A percentile compares a stretch with the other conserved stretches of the same genome.
These are phyloP conservation scores for Zoysia japonica DNA, from an alignment of 176 grass and related monocot species.

Conservation along the genomic window DNA sequence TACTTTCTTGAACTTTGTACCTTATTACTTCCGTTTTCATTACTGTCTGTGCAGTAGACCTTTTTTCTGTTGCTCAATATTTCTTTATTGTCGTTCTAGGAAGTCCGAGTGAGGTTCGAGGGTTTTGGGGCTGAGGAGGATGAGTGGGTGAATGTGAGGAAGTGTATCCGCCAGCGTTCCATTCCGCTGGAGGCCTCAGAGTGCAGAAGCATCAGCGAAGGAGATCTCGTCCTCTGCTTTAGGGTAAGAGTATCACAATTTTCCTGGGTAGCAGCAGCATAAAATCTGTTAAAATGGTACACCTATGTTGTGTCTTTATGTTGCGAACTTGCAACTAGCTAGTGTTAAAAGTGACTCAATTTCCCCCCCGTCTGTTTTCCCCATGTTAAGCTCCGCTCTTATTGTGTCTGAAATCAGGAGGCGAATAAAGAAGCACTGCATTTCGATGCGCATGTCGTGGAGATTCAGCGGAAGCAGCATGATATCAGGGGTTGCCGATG, in stretches of 20 bases:
- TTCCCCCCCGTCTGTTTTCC: not conserved
- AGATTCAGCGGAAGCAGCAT: slow-evolving; percentile 73
- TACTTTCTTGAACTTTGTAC: no score
- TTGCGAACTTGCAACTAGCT: not conserved
- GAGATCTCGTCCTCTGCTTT: slow-evolving; percentile 94
- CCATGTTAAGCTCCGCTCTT: not conserved
- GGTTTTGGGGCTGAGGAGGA: slow-evolving; percentile 91
- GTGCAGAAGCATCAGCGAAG: slow-evolving; percentile 56
- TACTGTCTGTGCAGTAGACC: slow-evolving; percentile 11
- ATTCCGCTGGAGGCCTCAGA: slow-evolving; percentile 86
- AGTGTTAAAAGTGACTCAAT: not conserved
- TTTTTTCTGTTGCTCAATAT: slow-evolving; percentile 17
- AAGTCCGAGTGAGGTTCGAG: slow-evolving; percentile 84
- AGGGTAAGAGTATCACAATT: slow-evolving; percentile 36
- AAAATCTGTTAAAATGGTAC: not conserved
- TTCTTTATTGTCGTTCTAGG: slow-evolving; percentile 50
- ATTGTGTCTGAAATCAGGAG: slow-evolving; percentile 52
- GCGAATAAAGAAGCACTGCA: slow-evolving; percentile 70
- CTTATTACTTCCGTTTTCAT: not conserved
- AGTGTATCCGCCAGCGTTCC: slow-evolving; percentile 73
- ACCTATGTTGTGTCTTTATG: not conserved
- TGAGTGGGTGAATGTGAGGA: slow-evolving; percentile 94
- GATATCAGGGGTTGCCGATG: slow-evolving; percentile 97
- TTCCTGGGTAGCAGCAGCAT: not conserved
- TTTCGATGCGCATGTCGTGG: slow-evolving; percentile 81